Conservation (phyloP, 2,329 filamentous ascomycete species). For the Plectosphaerella sp. region DNA sequence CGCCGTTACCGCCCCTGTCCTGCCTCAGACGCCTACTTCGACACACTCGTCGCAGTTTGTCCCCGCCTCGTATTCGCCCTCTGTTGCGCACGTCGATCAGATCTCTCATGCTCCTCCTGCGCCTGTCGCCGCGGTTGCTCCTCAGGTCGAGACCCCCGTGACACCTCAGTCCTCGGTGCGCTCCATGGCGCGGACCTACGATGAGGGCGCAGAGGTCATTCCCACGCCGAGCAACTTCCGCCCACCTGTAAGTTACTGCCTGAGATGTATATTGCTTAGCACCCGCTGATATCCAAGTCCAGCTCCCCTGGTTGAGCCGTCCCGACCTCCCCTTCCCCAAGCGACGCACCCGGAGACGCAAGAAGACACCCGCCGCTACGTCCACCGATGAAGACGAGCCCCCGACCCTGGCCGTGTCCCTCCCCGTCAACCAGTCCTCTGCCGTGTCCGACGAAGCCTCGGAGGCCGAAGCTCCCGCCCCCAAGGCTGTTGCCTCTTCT, state of each 20-base stretch:
- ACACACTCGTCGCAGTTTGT: conserved; percentile 37
- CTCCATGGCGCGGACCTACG: neutral
- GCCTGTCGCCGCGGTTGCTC: neutral
- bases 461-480: neutral
- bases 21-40: conserved; percentile 49
- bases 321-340: conserved; percentile 47
- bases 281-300: neutral
- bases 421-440: neutral
- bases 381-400: too few species aligned
- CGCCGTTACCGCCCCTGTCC: conserved; percentile 14
- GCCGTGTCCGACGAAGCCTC: neutral
- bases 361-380: neutral
- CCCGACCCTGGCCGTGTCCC: too few species aligned
- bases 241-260: conserved; percentile 43
- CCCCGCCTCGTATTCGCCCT: neutral
- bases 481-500: conserved; percentile 14
- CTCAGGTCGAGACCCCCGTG: neutral
- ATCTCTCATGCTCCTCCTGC: neutral
- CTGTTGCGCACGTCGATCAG: neutral
- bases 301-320: conserved; percentile 56
- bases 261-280: neutral
- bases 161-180: neutral
- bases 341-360: neutral
- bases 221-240: conserved; percentile 26
- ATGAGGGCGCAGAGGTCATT: too few species aligned